These are phyloP conservation scores for Jimgerdemannia lactiflua DNA, from an alignment of 192 early-diverging fungal species.

Conservation along the genomic window DNA sequence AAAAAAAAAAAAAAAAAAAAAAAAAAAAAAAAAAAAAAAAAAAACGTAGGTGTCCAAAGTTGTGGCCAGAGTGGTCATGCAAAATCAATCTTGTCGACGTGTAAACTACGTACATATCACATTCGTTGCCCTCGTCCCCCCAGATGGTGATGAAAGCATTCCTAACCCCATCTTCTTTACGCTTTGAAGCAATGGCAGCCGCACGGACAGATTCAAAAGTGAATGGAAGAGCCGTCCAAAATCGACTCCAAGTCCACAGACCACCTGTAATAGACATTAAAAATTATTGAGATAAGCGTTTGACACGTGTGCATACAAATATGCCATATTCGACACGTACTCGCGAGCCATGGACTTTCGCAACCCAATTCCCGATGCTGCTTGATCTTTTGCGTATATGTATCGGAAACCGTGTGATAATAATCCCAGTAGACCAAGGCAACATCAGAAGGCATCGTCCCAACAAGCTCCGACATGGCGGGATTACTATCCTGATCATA, in stretches of 20 bases:
- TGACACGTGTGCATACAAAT: neutral
- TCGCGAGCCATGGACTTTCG: conserved; percentile 77
- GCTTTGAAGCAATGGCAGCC: conserved; percentile 66
- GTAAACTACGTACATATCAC: conserved; percentile 57
- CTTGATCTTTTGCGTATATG: conserved; percentile 73
- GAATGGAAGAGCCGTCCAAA: conserved; percentile 82
- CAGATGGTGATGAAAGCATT: conserved; percentile 85
- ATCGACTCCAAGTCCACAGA: conserved; percentile 83
- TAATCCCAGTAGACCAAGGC: conserved; percentile 89
- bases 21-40: conserved; percentile 12
- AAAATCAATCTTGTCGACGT: neutral
- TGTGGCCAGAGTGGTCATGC: too few species aligned
- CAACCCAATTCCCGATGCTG: conserved; percentile 84
- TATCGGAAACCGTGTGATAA: conserved; percentile 70
- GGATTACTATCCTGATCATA: conserved; percentile 68
- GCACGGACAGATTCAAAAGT: conserved; percentile 75
- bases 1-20: neutral
- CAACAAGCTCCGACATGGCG: conserved; percentile 47
- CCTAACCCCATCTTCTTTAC: conserved; percentile 45
- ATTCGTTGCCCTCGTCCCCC: conserved; percentile 94
- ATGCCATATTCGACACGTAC: conserved; percentile 31
- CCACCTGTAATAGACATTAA: conserved; percentile 20
- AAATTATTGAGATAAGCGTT: neutral
- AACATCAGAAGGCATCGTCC: conserved; percentile 58
- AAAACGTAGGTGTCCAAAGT: neutral